A percentile compares a stretch with the other conserved stretches of the same genome.
These are phyloP conservation scores for Amaranthus hypochondriacus DNA, from an alignment of 148 eudicot species.

Conservation along the genomic window DNA sequence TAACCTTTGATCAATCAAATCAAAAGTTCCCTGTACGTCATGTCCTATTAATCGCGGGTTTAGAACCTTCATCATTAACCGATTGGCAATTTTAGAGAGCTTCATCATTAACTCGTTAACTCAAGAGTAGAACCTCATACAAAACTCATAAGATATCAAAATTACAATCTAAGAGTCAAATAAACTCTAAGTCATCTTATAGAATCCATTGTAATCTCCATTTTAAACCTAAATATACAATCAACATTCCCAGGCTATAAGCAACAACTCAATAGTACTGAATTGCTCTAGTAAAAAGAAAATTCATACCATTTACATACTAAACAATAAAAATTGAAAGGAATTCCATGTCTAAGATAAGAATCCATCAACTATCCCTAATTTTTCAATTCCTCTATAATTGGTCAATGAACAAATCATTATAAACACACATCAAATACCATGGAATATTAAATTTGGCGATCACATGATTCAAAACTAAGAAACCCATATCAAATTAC, in stretches of 20 bases:
- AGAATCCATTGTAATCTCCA: neutral
- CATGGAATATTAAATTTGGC: neutral
- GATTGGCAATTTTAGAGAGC: neutral
- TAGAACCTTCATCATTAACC: neutral
- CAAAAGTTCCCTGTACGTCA: neutral
- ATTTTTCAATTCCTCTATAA: neutral
- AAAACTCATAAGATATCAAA: neutral
- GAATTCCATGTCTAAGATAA: neutral
- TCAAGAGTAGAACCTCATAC: neutral
- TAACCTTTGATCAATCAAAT: neutral
- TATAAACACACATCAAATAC: neutral
- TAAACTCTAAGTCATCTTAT: neutral
- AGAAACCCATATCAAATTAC: conserved; percentile 3
- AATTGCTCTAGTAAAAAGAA: too few species aligned
- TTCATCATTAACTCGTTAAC: neutral
- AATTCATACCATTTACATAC: too few species aligned
- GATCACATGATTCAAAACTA: neutral
- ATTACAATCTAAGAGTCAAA: neutral
- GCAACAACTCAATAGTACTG: neutral
- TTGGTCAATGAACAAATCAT: neutral
- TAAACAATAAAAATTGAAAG: too few species aligned
- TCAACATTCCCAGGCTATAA: neutral
- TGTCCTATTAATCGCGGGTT: neutral
- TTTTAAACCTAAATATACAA: too few species aligned
- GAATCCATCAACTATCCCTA: neutral